phyloP scores from a whole-genome alignment of 2,329 filamentous ascomycete genomes.

The Cryphonectria japonica region DNA sequence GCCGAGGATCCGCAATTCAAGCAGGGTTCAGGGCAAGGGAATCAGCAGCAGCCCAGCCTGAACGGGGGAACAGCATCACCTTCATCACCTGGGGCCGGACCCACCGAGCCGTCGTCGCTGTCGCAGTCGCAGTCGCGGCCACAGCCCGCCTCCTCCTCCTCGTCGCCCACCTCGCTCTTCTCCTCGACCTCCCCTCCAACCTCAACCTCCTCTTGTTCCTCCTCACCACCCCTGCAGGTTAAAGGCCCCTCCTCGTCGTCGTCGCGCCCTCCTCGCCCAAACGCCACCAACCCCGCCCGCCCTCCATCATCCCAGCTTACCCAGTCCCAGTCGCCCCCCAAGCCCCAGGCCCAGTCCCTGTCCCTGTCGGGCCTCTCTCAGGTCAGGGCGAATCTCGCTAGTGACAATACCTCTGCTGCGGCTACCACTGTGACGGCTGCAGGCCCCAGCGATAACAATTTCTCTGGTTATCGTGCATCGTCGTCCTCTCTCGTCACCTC shows the following conservation, averaged over 20 bases:
- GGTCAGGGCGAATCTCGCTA: constrained; percentile 25
- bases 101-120: constrained; percentile 13
- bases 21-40: constrained; percentile 9
- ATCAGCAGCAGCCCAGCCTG: neutral
- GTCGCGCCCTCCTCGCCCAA: constrained; percentile 1
- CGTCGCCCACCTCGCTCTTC: neutral
- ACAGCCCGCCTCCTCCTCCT: neutral
- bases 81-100: neutral
- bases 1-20: constrained; percentile 15
- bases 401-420: constrained; percentile 5
- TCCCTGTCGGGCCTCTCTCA: constrained; percentile 25
- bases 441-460: constrained; percentile 29
- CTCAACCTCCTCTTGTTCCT: neutral
- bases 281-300: constrained; percentile 15
- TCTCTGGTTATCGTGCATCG: constrained; percentile 30
- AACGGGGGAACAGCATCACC: constrained; percentile 8
- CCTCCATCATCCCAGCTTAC: neutral
- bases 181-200: neutral
- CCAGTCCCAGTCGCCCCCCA: constrained; percentile 2
- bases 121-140: constrained; percentile 4
- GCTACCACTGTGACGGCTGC: constrained; percentile 12
- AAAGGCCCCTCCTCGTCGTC: neutral
- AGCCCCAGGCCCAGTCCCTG: constrained; percentile 15
- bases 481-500: constrained; percentile 9
- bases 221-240: neutral